Percentiles rank a stretch among this genome's conserved stretches.
Evolutionary conservation across 2,329 filamentous ascomycete genomes (phyloP).

Genomic region (Clonostachys byssicola): DNA sequence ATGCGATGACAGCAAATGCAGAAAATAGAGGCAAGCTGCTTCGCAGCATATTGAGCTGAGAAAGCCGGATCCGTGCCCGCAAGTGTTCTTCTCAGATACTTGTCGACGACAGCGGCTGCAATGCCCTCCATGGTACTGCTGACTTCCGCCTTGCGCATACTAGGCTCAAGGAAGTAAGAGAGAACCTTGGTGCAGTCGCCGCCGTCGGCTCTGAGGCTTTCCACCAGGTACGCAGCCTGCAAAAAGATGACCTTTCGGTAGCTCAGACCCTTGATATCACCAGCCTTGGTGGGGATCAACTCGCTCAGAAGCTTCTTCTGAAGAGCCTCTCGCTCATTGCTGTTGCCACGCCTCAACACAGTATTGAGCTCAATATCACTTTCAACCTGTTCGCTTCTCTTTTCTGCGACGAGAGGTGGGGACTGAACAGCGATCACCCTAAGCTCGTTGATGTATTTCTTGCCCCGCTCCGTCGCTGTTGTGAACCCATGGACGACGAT

Average conservation of each 20-base stretch:
- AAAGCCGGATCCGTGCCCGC: slow-evolving; percentile 70
- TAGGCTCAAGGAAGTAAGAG: slow-evolving; percentile 92
- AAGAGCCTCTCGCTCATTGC: slow-evolving; percentile 68
- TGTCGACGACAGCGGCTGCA: slow-evolving; percentile 65
- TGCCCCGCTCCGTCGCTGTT: slow-evolving; percentile 67
- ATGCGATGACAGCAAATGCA: slow-evolving; percentile 92
- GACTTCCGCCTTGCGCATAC: slow-evolving; percentile 62
- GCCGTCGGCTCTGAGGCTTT: slow-evolving; percentile 78
- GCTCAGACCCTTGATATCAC: slow-evolving; percentile 75
- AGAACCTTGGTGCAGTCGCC: slow-evolving; percentile 89
- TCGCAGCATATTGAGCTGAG: slow-evolving; percentile 86
- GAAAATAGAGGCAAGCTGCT: slow-evolving; percentile 82
- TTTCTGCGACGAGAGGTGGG: slow-evolving; percentile 80
- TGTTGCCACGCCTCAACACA: slow-evolving; percentile 82
- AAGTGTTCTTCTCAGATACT: slow-evolving; percentile 74
- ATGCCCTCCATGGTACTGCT: slow-evolving; percentile 63
- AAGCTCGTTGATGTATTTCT: slow-evolving; percentile 71
- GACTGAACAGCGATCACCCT: slow-evolving; percentile 83
- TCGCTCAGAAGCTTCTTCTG: slow-evolving; percentile 76
- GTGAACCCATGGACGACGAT: slow-evolving; percentile 92
- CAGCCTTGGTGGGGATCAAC: slow-evolving; percentile 71
- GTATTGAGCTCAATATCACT: slow-evolving; percentile 97
- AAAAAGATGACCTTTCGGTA: slow-evolving; percentile 92
- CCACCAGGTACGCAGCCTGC: slow-evolving; percentile 84
- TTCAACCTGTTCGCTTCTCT: slow-evolving; percentile 84